A percentile compares a stretch with the other conserved stretches of the same genome.
phyloP scores from a whole-genome alignment of 441 rosid species.

The Brassica hybrid region DNA sequence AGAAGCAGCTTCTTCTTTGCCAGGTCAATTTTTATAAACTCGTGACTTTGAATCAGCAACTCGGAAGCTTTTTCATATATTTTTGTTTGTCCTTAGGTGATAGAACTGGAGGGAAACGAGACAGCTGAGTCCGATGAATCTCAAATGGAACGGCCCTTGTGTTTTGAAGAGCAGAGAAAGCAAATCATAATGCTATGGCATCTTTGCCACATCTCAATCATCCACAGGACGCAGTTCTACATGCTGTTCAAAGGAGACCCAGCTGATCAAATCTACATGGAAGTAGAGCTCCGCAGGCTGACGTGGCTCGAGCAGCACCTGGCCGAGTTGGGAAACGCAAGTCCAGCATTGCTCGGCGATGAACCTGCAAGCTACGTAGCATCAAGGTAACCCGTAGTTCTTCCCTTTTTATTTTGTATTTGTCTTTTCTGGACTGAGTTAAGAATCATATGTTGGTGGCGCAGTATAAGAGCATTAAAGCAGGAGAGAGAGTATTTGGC shows the following conservation, averaged over 20 bases:
- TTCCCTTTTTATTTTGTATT: neutral
- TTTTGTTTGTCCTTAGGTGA: constrained; percentile 52
- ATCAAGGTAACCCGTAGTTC: constrained; percentile 58
- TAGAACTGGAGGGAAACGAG: constrained; percentile 80
- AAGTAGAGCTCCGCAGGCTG: constrained; percentile 87
- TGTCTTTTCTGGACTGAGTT: neutral
- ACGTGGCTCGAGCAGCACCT: constrained; percentile 92
- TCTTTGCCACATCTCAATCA: constrained; percentile 81
- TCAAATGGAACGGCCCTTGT: constrained; percentile 70
- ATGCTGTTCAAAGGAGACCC: constrained; percentile 83
- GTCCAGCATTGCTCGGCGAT: constrained; percentile 87
- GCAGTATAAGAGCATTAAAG: constrained; percentile 79
- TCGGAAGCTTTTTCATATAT: constrained; percentile 7
- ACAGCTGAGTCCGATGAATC: constrained; percentile 54
- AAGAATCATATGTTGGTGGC: neutral
- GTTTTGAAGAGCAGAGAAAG: constrained; percentile 82
- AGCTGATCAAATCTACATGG: constrained; percentile 86
- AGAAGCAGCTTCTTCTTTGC: constrained; percentile 95
- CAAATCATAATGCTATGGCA: constrained; percentile 97
- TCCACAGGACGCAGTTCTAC: constrained; percentile 88
- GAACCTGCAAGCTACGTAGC: constrained; percentile 89
- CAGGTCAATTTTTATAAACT: constrained; percentile 56
- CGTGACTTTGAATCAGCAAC: constrained; percentile 13
- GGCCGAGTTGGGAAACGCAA: constrained; percentile 94
- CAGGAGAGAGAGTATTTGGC: constrained; percentile 90